A percentile compares a stretch with the other conserved stretches of the same genome.
Conservation (phyloP, 2,329 filamentous ascomycete genomes). For the Coniochaeta sp. region DNA sequence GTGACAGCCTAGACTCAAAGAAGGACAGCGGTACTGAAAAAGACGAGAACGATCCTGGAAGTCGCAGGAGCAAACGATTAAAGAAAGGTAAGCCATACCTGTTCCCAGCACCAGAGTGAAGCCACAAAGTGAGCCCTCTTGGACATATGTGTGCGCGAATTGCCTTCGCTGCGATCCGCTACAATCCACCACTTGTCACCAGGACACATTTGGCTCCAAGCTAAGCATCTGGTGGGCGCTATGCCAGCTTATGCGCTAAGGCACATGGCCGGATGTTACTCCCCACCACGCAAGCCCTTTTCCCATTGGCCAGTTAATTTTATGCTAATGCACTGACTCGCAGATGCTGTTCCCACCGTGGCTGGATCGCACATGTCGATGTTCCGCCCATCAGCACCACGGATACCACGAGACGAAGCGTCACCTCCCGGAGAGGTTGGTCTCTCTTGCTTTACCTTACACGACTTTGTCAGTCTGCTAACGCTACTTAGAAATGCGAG, state of each 20-base stretch:
- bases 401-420: slow-evolving; percentile 49
- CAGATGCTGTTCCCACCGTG: slow-evolving; percentile 69
- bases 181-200: neutral
- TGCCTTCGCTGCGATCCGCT: neutral
- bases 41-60: slow-evolving; percentile 58
- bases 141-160: neutral
- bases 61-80: slow-evolving; percentile 82
- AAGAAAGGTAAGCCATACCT: slow-evolving; percentile 63
- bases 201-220: neutral
- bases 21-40: slow-evolving; percentile 41
- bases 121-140: neutral
- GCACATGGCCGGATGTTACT: neutral
- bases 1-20: slow-evolving; percentile 42
- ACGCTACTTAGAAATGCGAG: slow-evolving; percentile 62
- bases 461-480: slow-evolving; percentile 3
- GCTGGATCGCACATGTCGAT: slow-evolving; percentile 96
- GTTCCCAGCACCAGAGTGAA: slow-evolving; percentile 5
- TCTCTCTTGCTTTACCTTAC: neutral
- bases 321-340: slow-evolving; percentile 27
- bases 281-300: slow-evolving; percentile 7
- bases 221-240: neutral
- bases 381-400: slow-evolving; percentile 73
- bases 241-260: neutral
- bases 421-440: slow-evolving; percentile 34
- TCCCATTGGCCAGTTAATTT: slow-evolving; percentile 16